Evolutionary conservation across 1,284 basidiomycete species (phyloP), one percentile per base, ranked within the genome.

Genomic region (Sporisorium scitamineum): DNA sequence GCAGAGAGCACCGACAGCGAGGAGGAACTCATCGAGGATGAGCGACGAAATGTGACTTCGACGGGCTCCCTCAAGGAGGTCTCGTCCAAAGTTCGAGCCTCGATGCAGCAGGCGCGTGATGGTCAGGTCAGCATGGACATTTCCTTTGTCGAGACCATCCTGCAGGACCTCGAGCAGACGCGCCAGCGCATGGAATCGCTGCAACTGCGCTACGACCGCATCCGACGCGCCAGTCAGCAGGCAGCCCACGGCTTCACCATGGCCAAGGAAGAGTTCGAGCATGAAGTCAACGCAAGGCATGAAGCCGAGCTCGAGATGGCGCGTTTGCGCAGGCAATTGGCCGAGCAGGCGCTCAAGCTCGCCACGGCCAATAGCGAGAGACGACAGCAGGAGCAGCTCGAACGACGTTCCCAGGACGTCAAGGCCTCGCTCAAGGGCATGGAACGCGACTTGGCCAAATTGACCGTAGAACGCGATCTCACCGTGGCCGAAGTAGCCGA

Each of bases 301-400:
- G 95, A 97, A 74, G 93, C 94, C 2, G 95, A 98, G 87, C 91
- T 92, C 0, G 94, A 97, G 87, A 93, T 97, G 73, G 92, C 91
- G 18, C 89, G 92, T 54, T 87, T 99, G 39, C 89, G 94, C 48
- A 90, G 94, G 29, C 89, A 95, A 67, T 88, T 98, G 16, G 93
- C 94, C 60, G 93, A 94, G 6, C 95, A 98, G 86, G 94, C 92
- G 7, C 93, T 92, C 16, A 90, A 93, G 63, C 88, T 98, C 29
- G 93, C 93, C 5, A 90, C 92, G 14, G 88, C 97, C 76, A 91
- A 91, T 44, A 93, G 95, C 79, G 91, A 90, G 62, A 90, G 83
- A 59, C 76, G 79, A 89, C 74, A 89, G 90, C 68, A 92, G 59
- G 94, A 94, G 86, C 88, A 90, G 37, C 90, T 94, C 76, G 90